These are phyloP conservation scores for Lumnitzera littorea DNA, from an alignment of 345 rosid species.

Conservation along the genomic window DNA sequence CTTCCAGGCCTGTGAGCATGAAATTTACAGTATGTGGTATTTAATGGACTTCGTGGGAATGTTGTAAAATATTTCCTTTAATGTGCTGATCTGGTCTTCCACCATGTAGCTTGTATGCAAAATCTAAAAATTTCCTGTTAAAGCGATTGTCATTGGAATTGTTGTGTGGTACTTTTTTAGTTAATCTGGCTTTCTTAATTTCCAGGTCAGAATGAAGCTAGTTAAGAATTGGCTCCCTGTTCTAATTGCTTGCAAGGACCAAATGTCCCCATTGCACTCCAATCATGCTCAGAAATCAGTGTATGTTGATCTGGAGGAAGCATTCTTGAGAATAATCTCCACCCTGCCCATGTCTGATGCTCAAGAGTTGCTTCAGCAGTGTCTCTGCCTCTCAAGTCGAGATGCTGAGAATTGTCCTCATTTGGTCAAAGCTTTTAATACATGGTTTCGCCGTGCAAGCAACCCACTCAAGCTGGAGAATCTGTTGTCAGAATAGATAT, in stretches of 20 bases:
- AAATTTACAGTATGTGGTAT: background rate
- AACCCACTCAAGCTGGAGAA: slow-evolving; percentile 10
- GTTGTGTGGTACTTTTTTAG: too few relatives aligned
- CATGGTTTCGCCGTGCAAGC: slow-evolving; percentile 65
- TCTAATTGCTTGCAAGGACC: slow-evolving; percentile 53
- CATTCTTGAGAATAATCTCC: slow-evolving; percentile 57
- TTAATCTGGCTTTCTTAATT: background rate
- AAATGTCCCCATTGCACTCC: slow-evolving; percentile 30
- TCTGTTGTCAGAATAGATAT: background rate
- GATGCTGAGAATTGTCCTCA: slow-evolving; percentile 61
- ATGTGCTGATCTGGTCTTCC: too few relatives aligned
- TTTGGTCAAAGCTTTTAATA: slow-evolving; percentile 52
- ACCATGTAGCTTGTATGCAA: too few relatives aligned
- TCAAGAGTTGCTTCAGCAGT: slow-evolving; percentile 45
- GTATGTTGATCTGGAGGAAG: slow-evolving; percentile 54
- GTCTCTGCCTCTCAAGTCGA: slow-evolving; percentile 57
- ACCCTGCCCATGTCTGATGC: slow-evolving; percentile 57
- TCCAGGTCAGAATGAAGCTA: slow-evolving; percentile 60
- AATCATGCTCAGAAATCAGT: slow-evolving; percentile 27
- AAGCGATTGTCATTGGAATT: too few relatives aligned
- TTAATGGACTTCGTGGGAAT: too few relatives aligned
- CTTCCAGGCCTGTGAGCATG: background rate
- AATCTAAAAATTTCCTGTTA: too few relatives aligned
- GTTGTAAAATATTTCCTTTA: too few relatives aligned
- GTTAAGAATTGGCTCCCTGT: slow-evolving; percentile 73